Evolutionary conservation across 371 early-diverging fungal genomes (phyloP).

Genomic region (Mucor piriformis): DNA sequence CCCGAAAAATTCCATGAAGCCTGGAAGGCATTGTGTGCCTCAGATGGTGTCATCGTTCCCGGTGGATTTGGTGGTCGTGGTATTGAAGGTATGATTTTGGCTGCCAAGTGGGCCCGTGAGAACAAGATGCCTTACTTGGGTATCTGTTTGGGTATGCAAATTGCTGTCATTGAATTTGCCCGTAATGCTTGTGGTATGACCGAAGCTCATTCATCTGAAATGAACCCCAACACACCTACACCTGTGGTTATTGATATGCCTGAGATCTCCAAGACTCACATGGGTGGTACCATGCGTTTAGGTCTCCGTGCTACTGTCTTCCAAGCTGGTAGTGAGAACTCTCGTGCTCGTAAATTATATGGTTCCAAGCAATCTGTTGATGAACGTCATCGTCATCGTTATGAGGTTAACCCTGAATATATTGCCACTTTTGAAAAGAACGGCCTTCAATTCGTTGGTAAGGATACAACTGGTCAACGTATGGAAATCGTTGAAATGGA

Average conservation of each 20-base stretch:
- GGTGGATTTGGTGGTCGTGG: slow-evolving; percentile 99
- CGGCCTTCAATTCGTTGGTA: slow-evolving; percentile 93
- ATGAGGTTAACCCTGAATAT: slow-evolving; percentile 95
- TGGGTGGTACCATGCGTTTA: slow-evolving; percentile 98
- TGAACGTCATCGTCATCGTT: slow-evolving; percentile 99
- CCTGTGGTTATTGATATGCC: slow-evolving; percentile 96
- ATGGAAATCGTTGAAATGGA: slow-evolving; percentile 97
- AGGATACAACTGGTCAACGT: slow-evolving; percentile 91
- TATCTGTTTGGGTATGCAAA: slow-evolving; percentile 99
- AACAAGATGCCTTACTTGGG: slow-evolving; percentile 98
- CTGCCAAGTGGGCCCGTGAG: slow-evolving; percentile 98
- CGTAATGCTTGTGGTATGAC: slow-evolving; percentile 91
- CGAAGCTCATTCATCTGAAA: slow-evolving; percentile 88
- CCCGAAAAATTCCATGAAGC: slow-evolving; percentile 94
- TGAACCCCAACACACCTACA: slow-evolving; percentile 70
- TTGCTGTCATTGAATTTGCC: slow-evolving; percentile 98
- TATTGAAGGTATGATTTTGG: slow-evolving; percentile 96
- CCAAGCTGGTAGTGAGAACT: slow-evolving; percentile 63
- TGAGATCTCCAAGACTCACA: slow-evolving; percentile 90
- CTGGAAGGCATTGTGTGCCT: slow-evolving; percentile 86
- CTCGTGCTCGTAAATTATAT: slow-evolving; percentile 73
- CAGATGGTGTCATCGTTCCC: slow-evolving; percentile 98
- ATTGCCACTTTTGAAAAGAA: slow-evolving; percentile 77
- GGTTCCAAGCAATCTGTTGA: slow-evolving; percentile 62
- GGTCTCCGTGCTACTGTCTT: slow-evolving; percentile 91